Base-by-base conservation (phyloP, 306 rosid genomes). In the Senna siamea region DNA sequence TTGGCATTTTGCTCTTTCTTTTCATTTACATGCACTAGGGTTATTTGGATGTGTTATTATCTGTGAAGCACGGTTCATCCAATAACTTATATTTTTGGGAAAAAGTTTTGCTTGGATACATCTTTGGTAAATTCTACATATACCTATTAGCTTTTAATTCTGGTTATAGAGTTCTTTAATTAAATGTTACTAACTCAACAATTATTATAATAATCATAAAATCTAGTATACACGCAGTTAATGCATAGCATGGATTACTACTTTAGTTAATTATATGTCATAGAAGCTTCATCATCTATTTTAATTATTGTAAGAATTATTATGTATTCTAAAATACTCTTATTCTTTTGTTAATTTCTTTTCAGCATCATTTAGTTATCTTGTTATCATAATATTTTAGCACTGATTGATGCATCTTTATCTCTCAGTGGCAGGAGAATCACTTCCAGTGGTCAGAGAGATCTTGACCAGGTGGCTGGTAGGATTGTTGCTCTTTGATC, bases 381-480 rank as follows among this genome's bases (percentile, higher is more conserved):
- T 32, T 32, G 37, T 32, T 2, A 32, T 32, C 4, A 32, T 32
- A 32, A 32, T 32, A 5, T 32, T 32, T 5, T 32, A 32, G 12
- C 10, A 6, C 58, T 15, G 5, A 3, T 32, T 37, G 40, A 66
- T 7, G 20, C 41, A 41, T 54, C 5, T n/a, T 50, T 22, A 13
- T 71, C 23, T 58, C 70, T 13, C 66, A 81, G 85, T 72, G 85
- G 85, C 18, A 76, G 85, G 72, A 76, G 28, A 66, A 76, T 81
- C 61, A 81, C 85, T 22, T 59, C 85, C 54, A 81, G 55, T 60
- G 85, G 85, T 26, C 57, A 78, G 4, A 51, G 85, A 18, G 85
- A 81, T 66, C 78, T 81, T 32, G 85, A 81, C 56, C 85, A 81
- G 19, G 85, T 81, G 35, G 81, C 79, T 0, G 85, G 85, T 51